phyloP scores from a whole-genome alignment of 164 flowering plant species.

The Chimonanthus praecox region DNA sequence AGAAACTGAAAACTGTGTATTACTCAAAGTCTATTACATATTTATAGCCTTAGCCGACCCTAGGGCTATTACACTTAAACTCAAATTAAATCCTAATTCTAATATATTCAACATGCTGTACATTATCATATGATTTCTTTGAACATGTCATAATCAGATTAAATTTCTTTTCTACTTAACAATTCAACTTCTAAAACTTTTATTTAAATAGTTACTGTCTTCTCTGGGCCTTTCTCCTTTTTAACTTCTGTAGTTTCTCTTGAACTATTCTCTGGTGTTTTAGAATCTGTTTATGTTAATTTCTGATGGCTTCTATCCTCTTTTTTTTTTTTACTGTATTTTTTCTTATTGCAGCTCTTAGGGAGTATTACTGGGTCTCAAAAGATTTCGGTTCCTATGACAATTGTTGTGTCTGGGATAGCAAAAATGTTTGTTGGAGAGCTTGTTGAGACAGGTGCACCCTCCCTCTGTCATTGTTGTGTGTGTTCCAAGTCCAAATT shows the following conservation, averaged over 20 bases:
- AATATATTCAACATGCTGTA: no score
- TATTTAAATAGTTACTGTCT: not conserved
- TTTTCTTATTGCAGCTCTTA: conserved; percentile 48
- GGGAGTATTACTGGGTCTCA: conserved; percentile 80
- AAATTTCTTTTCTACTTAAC: no score
- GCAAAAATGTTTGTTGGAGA: conserved; percentile 98
- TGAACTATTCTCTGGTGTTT: not conserved
- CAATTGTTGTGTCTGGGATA: conserved; percentile 89
- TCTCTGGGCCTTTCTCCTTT: not conserved
- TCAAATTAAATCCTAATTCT: no score
- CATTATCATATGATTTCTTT: no score
- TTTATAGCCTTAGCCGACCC: no score
- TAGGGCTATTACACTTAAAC: no score
- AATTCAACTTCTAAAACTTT: no score
- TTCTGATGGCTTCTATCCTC: not conserved
- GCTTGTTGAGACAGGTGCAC: conserved; percentile 82
- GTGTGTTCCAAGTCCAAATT: no score
- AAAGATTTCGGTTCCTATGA: conserved; percentile 83
- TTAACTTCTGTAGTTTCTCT: not conserved
- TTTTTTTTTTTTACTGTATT: not conserved
- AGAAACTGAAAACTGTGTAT: no score
- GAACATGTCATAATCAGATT: no score
- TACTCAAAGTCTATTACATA: no score
- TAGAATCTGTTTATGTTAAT: not conserved
- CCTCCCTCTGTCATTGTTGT: no score